Conservation (phyloP, 768 basidiomycete species). For the Collybia nuda region DNA sequence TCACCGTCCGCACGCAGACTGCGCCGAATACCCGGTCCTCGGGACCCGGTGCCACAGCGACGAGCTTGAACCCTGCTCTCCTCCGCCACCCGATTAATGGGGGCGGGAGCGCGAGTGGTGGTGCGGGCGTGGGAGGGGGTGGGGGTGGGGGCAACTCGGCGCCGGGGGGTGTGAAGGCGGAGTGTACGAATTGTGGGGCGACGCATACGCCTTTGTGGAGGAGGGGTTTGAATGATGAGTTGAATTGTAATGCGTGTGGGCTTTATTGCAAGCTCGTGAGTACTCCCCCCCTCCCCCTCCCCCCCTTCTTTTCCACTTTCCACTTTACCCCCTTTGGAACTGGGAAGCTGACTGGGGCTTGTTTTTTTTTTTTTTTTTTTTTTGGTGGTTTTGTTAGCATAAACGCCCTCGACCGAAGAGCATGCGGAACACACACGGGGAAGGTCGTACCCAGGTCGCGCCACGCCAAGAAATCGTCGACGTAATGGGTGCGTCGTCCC, state of each 20-base stretch:
- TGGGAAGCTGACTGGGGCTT: background rate
- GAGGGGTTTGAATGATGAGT: slow-evolving; percentile 81
- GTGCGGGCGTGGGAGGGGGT: too few relatives aligned
- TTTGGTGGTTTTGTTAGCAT: slow-evolving; percentile 46
- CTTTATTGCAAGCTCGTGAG: slow-evolving; percentile 83
- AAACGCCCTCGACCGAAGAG: slow-evolving; percentile 88
- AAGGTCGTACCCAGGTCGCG: slow-evolving; percentile 61
- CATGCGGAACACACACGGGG: slow-evolving; percentile 78
- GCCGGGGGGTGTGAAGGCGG: slow-evolving; percentile 68
- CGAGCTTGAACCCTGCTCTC: slow-evolving; percentile 49
- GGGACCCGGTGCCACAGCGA: slow-evolving; percentile 66
- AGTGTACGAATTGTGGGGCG: slow-evolving; percentile 87
- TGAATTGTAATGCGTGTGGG: slow-evolving; percentile 89
- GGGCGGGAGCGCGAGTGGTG: background rate
- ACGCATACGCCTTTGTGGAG: slow-evolving; percentile 89
- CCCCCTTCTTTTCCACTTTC: too few relatives aligned
- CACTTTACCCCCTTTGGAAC: too few relatives aligned
- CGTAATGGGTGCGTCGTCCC: slow-evolving; percentile 58
- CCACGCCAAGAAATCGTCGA: slow-evolving; percentile 73
- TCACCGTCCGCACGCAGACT: slow-evolving; percentile 60
- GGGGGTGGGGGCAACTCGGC: slow-evolving; percentile 34
- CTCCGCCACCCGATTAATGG: slow-evolving; percentile 27
- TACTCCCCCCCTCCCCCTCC: too few relatives aligned
- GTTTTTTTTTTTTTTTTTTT: background rate
- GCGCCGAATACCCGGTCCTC: slow-evolving; percentile 48